A percentile compares a stretch with the other conserved stretches of the same genome.
Conservation (phyloP, 1,139 yeast species). For the Pichia sp. region DNA sequence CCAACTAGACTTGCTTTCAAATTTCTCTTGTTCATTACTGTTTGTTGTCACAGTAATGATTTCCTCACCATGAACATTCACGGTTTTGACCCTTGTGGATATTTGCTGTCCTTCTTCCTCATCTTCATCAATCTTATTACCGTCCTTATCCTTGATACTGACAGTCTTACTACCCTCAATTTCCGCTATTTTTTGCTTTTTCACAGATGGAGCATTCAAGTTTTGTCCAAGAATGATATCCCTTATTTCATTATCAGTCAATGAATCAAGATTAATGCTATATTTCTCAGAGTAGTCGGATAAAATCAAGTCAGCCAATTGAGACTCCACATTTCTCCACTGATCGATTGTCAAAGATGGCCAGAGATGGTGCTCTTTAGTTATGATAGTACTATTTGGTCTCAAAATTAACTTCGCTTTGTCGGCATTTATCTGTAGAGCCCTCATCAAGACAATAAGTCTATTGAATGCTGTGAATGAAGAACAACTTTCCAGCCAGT, state of each 20-base stretch:
- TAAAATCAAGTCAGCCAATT: slow-evolving; percentile 80
- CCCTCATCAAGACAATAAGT: slow-evolving; percentile 71
- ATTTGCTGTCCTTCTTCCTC: slow-evolving; percentile 45
- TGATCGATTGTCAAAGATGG: slow-evolving; percentile 83
- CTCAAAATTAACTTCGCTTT: slow-evolving; percentile 69
- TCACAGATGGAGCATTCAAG: slow-evolving; percentile 81
- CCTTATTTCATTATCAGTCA: slow-evolving; percentile 90
- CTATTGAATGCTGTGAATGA: slow-evolving; percentile 94
- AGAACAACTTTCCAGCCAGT: slow-evolving; percentile 80
- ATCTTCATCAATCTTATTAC: slow-evolving; percentile 8
- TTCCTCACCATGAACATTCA: slow-evolving; percentile 94
- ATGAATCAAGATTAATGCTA: slow-evolving; percentile 77
- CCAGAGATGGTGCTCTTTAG: slow-evolving; percentile 86
- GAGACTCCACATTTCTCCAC: slow-evolving; percentile 87
- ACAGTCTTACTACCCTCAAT: slow-evolving; percentile 50
- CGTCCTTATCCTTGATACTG: slow-evolving; percentile 7
- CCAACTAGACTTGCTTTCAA: slow-evolving; percentile 89
- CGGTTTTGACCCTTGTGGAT: slow-evolving; percentile 79
- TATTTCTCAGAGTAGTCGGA: slow-evolving; percentile 82
- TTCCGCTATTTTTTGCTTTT: slow-evolving; percentile 73
- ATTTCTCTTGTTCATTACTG: slow-evolving; percentile 78
- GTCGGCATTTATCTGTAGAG: slow-evolving; percentile 73
- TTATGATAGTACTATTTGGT: slow-evolving; percentile 66
- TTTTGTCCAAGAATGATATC: slow-evolving; percentile 94
- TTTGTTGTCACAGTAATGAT: slow-evolving; percentile 91